Evolutionary conservation across 2,329 filamentous ascomycete genomes (phyloP), one percentile per base, ranked within the genome.

Genomic region (Talaromyces sp.): DNA sequence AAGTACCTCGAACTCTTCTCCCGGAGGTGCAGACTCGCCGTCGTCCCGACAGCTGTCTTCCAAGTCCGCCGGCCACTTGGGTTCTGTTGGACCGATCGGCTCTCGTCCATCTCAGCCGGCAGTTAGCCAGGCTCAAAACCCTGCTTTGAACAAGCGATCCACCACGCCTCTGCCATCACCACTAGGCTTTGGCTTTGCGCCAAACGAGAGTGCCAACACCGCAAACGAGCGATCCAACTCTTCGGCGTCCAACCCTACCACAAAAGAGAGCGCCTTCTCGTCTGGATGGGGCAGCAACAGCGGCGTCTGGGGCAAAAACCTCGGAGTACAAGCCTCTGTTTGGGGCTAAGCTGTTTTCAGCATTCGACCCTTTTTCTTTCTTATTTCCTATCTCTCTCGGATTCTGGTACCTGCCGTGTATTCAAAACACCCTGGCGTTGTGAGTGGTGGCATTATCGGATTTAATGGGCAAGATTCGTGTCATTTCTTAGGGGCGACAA

Each of bases 81-180:
- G 85, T 65, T 84, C 90, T 4, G 93, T 98, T 62, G 94, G 93
- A 24, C 94, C 95, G 19, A 98, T 98, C 71, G 95, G 95, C 69
- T 97, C 94, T 65, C 90, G 95, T 52, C 94, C 94, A 3, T 85
- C 86, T 19, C 85, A 84, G 45, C 84, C 86, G n/a, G 80, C 78
- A 37, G 70, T 75, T 45, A 76, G 74, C 33, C 78, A 79, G 60
- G 71, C 79, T 9, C 75, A 82, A 37, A 89, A 88, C 72, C 84
- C 86, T 39, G 83, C 84, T 10, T 76, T 91, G 70, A 90, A 85
- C 78, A 95, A 95, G 79, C 91, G 92, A 66, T 92, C 93, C 0
- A 96, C 92, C 8, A 96, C 93, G 2, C 93, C 94, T 62, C 85
- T 97, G 35, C 89, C 93, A n/a, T 96, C 93, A n/a, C 93, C 93